These are phyloP conservation scores for Pseudocercospora fijiensis DNA, from an alignment of 2,329 filamentous ascomycete species.

Conservation along the genomic window DNA sequence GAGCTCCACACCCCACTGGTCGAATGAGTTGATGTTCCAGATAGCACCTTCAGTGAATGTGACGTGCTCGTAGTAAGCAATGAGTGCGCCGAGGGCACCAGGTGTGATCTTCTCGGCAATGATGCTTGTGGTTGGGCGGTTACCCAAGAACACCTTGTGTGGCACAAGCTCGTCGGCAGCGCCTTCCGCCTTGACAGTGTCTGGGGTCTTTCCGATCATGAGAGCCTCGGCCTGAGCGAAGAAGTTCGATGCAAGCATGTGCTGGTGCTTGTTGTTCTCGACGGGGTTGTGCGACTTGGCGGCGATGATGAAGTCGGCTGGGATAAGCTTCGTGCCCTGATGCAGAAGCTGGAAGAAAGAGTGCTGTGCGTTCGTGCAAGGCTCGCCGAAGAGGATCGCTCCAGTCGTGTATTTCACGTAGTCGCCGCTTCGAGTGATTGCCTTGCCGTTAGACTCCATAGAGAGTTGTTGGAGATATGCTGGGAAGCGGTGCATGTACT, in stretches of 20 bases:
- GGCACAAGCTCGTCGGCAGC: slow-evolving; percentile 73
- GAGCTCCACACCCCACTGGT: slow-evolving; percentile 99
- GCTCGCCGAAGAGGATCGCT: slow-evolving; percentile 94
- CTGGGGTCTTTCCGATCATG: slow-evolving; percentile 82
- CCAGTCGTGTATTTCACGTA: slow-evolving; percentile 98
- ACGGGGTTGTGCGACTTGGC: slow-evolving; percentile 96
- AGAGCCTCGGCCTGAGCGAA: slow-evolving; percentile 85
- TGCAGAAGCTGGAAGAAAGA: slow-evolving; percentile 99
- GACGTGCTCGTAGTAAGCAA: slow-evolving; percentile 98
- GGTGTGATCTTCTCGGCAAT: slow-evolving; percentile 92
- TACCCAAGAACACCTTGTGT: slow-evolving; percentile 99
- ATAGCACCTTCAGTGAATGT: slow-evolving; percentile 96
- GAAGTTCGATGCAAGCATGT: slow-evolving; percentile 91
- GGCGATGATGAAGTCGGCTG: slow-evolving; percentile 95
- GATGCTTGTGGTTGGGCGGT: slow-evolving; percentile 94
- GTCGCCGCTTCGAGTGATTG: slow-evolving; percentile 80
- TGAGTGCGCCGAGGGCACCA: slow-evolving; percentile 86
- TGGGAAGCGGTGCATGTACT: slow-evolving; percentile 98
- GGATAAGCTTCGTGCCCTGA: slow-evolving; percentile 98
- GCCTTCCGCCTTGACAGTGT: slow-evolving; percentile 74
- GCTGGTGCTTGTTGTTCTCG: slow-evolving; percentile 89
- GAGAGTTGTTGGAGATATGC: slow-evolving; percentile 98
- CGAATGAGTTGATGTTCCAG: slow-evolving; percentile 99
- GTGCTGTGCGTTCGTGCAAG: slow-evolving; percentile 98
- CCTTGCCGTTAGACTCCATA: slow-evolving; percentile 99